phyloP scores from a whole-genome alignment of 441 rosid species.

The Brassica hybrid region DNA sequence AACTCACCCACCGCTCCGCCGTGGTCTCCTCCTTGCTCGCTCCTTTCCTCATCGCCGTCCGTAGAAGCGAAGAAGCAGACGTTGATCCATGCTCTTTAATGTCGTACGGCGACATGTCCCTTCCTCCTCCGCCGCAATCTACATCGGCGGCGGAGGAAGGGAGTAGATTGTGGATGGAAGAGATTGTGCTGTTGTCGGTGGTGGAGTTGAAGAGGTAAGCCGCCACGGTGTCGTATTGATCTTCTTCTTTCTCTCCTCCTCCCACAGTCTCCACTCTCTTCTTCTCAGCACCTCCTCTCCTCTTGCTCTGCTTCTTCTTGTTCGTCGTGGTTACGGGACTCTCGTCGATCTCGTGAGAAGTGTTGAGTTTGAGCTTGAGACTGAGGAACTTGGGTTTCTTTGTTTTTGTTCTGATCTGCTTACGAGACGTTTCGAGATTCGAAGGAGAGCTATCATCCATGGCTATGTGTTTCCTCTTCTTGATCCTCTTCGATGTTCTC shows the following conservation, averaged over 20 bases:
- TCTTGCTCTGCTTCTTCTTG: constrained; percentile 32
- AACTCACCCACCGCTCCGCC: constrained; percentile 88
- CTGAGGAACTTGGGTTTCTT: constrained; percentile 70
- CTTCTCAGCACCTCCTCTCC: constrained; percentile 13
- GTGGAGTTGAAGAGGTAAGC: constrained; percentile 60
- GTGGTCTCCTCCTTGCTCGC: constrained; percentile 50
- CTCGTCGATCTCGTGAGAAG: neutral
- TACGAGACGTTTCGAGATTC: constrained; percentile 51
- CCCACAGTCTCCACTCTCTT: constrained; percentile 25
- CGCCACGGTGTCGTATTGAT: constrained; percentile 54
- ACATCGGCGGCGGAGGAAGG: constrained; percentile 45
- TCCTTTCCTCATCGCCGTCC: constrained; percentile 76
- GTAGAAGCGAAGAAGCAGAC: constrained; percentile 45
- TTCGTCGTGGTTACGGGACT: neutral
- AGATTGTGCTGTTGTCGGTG: constrained; percentile 54
- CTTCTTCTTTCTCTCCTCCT: constrained; percentile 30
- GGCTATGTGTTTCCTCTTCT: constrained; percentile 31
- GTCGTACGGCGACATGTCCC: constrained; percentile 40
- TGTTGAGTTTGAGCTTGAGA: constrained; percentile 51
- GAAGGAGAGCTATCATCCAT: constrained; percentile 15
- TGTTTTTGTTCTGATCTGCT: constrained; percentile 53
- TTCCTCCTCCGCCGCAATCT: constrained; percentile 39
- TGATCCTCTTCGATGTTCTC: constrained; percentile 36
- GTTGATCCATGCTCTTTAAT: constrained; percentile 25
- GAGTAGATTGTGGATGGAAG: constrained; percentile 60